These are phyloP conservation scores for Mycena crocata DNA, from an alignment of 768 basidiomycete genomes.

Conservation along the genomic window DNA sequence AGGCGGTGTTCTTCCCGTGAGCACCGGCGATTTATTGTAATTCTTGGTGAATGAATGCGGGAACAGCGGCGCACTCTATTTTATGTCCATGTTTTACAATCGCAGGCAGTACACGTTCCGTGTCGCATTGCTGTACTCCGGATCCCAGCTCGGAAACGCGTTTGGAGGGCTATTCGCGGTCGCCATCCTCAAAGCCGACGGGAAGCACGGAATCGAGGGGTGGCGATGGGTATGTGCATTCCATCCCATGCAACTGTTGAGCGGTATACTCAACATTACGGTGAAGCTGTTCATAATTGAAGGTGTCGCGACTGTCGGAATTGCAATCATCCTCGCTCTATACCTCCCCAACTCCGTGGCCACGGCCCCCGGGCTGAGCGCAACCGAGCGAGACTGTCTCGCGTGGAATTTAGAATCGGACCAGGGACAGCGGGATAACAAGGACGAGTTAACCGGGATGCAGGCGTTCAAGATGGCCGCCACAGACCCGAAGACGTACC, in stretches of 20 bases:
- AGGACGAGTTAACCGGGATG: slow-evolving; percentile 51
- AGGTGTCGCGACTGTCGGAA: slow-evolving; percentile 55
- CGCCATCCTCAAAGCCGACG: slow-evolving; percentile 61
- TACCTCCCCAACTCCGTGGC: slow-evolving; percentile 59
- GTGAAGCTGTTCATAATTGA: slow-evolving; percentile 62
- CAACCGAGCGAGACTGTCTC: slow-evolving; percentile 58
- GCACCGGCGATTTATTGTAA: slow-evolving; percentile 51
- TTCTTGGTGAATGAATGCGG: background rate
- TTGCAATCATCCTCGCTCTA: slow-evolving; percentile 58
- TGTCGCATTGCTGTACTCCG: slow-evolving; percentile 60
- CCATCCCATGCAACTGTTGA: background rate
- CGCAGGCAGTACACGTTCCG: slow-evolving; percentile 35
- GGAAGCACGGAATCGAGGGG: slow-evolving; percentile 58
- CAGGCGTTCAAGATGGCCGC: slow-evolving; percentile 55
- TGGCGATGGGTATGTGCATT: slow-evolving; percentile 61
- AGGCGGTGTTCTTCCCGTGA: slow-evolving; percentile 60
- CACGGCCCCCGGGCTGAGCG: slow-evolving; percentile 53
- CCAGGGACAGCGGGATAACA: slow-evolving; percentile 59
- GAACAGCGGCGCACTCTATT: slow-evolving; percentile 25
- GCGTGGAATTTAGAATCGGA: slow-evolving; percentile 58
- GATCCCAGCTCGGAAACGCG: slow-evolving; percentile 65
- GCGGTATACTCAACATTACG: slow-evolving; percentile 35
- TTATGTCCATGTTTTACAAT: slow-evolving; percentile 26
- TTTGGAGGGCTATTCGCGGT: slow-evolving; percentile 62
- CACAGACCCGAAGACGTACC: slow-evolving; percentile 61